phyloP scores from a whole-genome alignment of 2,329 filamentous ascomycete genomes.

The Pseudocercospora fuligena region DNA sequence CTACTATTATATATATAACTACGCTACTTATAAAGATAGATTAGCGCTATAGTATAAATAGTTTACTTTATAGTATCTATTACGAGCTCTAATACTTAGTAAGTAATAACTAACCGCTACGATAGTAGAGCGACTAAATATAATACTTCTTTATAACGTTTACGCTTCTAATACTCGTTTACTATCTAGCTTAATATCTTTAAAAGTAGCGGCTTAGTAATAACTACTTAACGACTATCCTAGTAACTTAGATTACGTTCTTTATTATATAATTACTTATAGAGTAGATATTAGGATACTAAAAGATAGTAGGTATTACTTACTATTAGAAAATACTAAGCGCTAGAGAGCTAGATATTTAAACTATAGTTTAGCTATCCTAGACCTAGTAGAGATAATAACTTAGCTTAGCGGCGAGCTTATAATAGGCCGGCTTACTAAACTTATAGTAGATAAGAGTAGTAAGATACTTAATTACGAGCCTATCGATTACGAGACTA shows the following conservation, averaged over 20 bases:
- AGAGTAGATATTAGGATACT: not conserved
- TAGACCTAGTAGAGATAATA: not conserved
- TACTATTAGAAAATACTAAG: conserved; percentile 1
- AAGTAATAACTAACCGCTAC: too few species aligned
- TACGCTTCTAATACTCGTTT: not conserved
- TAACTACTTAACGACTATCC: not conserved
- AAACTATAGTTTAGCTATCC: not conserved
- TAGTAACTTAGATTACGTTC: not conserved
- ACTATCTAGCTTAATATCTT: not conserved
- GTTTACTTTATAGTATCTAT: too few species aligned
- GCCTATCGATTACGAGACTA: not conserved
- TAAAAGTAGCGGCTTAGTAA: not conserved
- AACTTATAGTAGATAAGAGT: not conserved
- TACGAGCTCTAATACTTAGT: too few species aligned
- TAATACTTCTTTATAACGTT: too few species aligned
- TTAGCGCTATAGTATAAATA: not conserved
- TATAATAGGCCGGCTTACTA: not conserved
- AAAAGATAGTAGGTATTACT: not conserved
- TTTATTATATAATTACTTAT: not conserved
- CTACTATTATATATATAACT: not conserved
- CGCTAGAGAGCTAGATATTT: not conserved
- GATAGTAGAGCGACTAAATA: too few species aligned
- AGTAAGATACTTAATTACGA: not conserved
- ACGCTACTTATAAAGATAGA: not conserved
- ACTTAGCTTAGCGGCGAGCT: not conserved